A percentile compares a stretch with the other conserved stretches of the same genome.
These are phyloP conservation scores for Friedmanniomyces simplex DNA, from an alignment of 495 filamentous ascomycete genomes.

Conservation along the genomic window DNA sequence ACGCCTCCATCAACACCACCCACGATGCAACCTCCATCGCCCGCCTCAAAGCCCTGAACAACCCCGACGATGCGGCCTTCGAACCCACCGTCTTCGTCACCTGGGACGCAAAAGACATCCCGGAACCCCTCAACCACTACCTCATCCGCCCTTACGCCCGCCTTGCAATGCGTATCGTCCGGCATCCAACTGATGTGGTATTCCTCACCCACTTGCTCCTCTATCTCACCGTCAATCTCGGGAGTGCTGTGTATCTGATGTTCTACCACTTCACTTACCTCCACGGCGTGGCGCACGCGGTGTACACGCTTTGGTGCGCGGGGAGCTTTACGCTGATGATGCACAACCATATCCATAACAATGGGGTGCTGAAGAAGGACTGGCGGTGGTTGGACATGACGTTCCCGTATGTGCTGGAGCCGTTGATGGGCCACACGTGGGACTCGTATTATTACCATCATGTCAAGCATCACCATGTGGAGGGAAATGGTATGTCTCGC, in stretches of 20 bases:
- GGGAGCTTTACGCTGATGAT: constrained; percentile 71
- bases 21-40: constrained; percentile 8
- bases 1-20: not conserved
- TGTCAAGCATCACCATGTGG: constrained; percentile 76
- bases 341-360: constrained; percentile 73
- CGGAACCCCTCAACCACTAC: constrained; percentile 35
- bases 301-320: constrained; percentile 51
- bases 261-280: constrained; percentile 53
- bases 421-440: constrained; percentile 73
- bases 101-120: constrained; percentile 40
- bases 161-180: constrained; percentile 45
- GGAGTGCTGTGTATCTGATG: constrained; percentile 50
- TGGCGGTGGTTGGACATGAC: constrained; percentile 41
- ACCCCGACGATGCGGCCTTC: constrained; percentile 37
- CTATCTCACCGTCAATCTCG: constrained; percentile 57
- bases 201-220: constrained; percentile 67
- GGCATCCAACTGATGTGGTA: constrained; percentile 56
- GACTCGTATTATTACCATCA: constrained; percentile 78
- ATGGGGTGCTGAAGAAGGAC: constrained; percentile 39
- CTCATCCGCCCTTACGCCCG: constrained; percentile 47
- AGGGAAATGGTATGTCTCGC: constrained; percentile 48
- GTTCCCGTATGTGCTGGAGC: constrained; percentile 66
- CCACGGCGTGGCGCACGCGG: constrained; percentile 53
- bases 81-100: constrained; percentile 45
- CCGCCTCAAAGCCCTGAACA: constrained; percentile 42